Evolutionary conservation across 352 stramenopile genomes (phyloP).

Genomic region (Globisporangium splendens): DNA sequence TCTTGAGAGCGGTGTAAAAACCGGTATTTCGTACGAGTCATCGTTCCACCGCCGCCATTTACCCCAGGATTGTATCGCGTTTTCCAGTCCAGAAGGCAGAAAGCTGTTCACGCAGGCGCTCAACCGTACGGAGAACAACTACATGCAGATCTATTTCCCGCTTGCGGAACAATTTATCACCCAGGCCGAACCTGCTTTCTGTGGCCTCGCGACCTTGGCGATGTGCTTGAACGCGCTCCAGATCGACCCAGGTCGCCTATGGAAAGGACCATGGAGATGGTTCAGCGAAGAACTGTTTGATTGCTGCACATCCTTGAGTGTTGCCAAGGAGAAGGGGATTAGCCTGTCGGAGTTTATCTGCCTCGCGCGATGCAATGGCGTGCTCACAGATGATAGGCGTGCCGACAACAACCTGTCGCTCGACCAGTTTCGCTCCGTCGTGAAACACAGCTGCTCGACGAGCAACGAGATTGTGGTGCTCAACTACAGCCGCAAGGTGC

Average conservation of each 20-base stretch:
- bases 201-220: conserved; percentile 75
- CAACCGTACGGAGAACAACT: conserved; percentile 30
- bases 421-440: conserved; percentile 51
- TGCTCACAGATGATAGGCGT: conserved; percentile 47
- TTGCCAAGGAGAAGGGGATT: conserved; percentile 72
- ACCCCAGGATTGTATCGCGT: conserved; percentile 38
- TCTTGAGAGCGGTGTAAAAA: background rate
- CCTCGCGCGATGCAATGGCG: conserved; percentile 57
- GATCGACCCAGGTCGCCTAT: conserved; percentile 68
- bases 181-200: conserved; percentile 91
- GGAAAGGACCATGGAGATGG: conserved; percentile 78
- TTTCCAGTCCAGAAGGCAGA: conserved; percentile 52
- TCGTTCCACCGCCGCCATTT: conserved; percentile 62
- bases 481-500: conserved; percentile 89
- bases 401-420: conserved; percentile 47
- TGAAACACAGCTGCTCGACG: conserved; percentile 70
- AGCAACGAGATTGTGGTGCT: conserved; percentile 88
- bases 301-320: conserved; percentile 69
- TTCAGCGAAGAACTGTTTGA: conserved; percentile 83
- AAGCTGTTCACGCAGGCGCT: conserved; percentile 58
- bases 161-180: conserved; percentile 87
- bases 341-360: conserved; percentile 70
- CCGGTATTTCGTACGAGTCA: conserved; percentile 14
- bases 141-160: conserved; percentile 91
- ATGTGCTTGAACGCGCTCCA: conserved; percentile 79